Evolutionary conservation across 805 yeast genomes (phyloP).

Genomic region (Maudiozyma turicensis): DNA sequence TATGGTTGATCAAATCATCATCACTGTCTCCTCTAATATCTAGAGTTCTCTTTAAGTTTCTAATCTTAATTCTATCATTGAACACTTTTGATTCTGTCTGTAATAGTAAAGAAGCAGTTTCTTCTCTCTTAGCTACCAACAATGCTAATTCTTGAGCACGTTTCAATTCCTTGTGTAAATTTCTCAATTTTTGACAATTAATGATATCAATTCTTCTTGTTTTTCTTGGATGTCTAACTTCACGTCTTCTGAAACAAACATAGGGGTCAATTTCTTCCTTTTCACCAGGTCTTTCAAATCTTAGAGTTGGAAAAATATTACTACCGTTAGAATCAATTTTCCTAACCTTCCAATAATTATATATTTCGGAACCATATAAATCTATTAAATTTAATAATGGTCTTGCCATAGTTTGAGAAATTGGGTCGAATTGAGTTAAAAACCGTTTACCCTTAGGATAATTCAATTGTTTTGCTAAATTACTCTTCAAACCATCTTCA

Average conservation of each 20-base stretch:
- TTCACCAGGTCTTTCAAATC: conserved; percentile 78
- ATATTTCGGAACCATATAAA: conserved; percentile 54
- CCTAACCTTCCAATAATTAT: conserved; percentile 73
- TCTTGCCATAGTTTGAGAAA: conserved; percentile 32
- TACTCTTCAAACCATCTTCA: conserved; percentile 46
- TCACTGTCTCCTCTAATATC: conserved; percentile 74
- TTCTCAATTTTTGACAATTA: conserved; percentile 72
- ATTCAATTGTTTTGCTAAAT: conserved; percentile 46
- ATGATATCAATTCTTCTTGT: conserved; percentile 90
- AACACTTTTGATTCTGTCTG: conserved; percentile 60
- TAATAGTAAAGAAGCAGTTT: conserved; percentile 37
- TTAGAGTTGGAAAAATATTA: conserved; percentile 61
- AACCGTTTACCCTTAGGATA: conserved; percentile 37
- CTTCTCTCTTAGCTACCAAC: conserved; percentile 59
- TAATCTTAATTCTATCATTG: conserved; percentile 61
- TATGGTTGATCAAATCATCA: conserved; percentile 70
- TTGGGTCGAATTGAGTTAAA: conserved; percentile 42
- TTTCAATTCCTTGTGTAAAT: conserved; percentile 65
- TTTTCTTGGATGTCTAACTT: conserved; percentile 88
- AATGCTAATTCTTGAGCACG: conserved; percentile 62
- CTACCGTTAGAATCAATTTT: conserved; percentile 63
- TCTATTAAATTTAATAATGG: conserved; percentile 41
- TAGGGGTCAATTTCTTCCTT: conserved; percentile 93
- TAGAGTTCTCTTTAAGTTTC: conserved; percentile 61
- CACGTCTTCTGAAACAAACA: conserved; percentile 90